Evolutionary conservation across 116 monocot genomes (phyloP), one percentile per base, ranked within the genome.

Genomic region (Trichopus zeylanicus): DNA sequence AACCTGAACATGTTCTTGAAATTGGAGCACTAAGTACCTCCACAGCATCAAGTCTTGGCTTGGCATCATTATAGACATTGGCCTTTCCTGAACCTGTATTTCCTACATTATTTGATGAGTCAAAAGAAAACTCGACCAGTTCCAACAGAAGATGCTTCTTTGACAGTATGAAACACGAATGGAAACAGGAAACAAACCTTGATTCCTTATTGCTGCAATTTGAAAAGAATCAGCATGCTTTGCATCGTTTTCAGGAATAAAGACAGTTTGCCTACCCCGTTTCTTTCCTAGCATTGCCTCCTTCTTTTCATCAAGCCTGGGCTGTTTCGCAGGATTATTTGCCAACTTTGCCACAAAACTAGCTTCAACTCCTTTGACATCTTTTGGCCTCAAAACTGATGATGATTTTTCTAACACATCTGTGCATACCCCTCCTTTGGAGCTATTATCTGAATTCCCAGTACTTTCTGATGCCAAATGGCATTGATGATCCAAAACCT

Each of bases 221-320:
- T 98, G 88, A 60, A 88, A 80, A 52, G 85, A 48, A 37, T 79
- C 67, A 31, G 75, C 81, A 47, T 85, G 82, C 64, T 91, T 98
- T 28, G 82, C 91, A 70, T 91, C 97, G 51, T 98, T 85, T 42
- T 80, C 71, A 60, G 82, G 88, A 27, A 98, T 74, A 70, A 98
- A 91, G 13, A 88, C 71, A 48, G 98, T 98, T 48, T 91, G 88
- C 38, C 91, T 81, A 6, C 65, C 68, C 34, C 83, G 72, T 63
- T 84, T 98, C 57, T 85, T 91, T 24, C 91, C 98, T 61, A 93
- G 60, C 85, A 79, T 93, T 49, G 74, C 79, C 60, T 82, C 98
- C 49, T 88, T 98, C 69, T 91, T 77, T 64, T 98, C 87, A 66
- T 98, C 85, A 59, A 85, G 33, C 63, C 79, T 97, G 26, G 81